A percentile compares a stretch with the other conserved stretches of the same genome.
These are phyloP conservation scores for Microcyclosporella mali DNA, from an alignment of 2,329 filamentous ascomycete species.

Conservation along the genomic window DNA sequence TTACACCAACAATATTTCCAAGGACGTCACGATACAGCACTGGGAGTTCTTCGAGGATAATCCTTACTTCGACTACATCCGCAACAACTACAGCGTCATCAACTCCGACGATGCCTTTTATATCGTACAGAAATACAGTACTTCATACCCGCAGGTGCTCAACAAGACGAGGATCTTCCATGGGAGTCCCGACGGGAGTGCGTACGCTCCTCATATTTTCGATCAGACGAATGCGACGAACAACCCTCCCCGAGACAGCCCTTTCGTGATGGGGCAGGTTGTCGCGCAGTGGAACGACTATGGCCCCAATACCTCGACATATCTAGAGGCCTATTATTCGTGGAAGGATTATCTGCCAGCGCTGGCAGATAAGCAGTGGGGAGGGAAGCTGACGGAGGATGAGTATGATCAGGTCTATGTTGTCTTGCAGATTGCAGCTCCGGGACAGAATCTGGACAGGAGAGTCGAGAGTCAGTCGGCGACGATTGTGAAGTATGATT, in stretches of 20 bases:
- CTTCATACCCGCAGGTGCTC: constrained; percentile 42
- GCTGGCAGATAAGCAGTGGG: constrained; percentile 50
- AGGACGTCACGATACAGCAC: constrained; percentile 49
- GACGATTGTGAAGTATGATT: constrained; percentile 34
- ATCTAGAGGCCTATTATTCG: constrained; percentile 49
- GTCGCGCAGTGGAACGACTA: constrained; percentile 52
- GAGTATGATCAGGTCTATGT: constrained; percentile 38
- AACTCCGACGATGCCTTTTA: constrained; percentile 52
- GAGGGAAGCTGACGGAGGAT: constrained; percentile 39
- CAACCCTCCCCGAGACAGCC: constrained; percentile 39
- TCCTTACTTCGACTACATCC: constrained; percentile 39
- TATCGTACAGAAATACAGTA: constrained; percentile 46
- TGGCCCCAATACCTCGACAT: constrained; percentile 46
- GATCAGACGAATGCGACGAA: constrained; percentile 45
- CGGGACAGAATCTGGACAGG: constrained; percentile 48
- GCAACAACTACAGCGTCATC: constrained; percentile 45
- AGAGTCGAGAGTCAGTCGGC: constrained; percentile 33
- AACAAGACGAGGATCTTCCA: constrained; percentile 45
- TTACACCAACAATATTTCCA: constrained; percentile 36
- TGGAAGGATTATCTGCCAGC: constrained; percentile 48
- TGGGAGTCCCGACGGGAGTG: constrained; percentile 38
- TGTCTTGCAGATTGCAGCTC: constrained; percentile 36
- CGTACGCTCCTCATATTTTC: constrained; percentile 48
- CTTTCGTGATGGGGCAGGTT: constrained; percentile 44
- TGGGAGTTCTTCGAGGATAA: constrained; percentile 52